Conservation (phyloP, 345 rosid species). For the Citrus trifoliata region DNA sequence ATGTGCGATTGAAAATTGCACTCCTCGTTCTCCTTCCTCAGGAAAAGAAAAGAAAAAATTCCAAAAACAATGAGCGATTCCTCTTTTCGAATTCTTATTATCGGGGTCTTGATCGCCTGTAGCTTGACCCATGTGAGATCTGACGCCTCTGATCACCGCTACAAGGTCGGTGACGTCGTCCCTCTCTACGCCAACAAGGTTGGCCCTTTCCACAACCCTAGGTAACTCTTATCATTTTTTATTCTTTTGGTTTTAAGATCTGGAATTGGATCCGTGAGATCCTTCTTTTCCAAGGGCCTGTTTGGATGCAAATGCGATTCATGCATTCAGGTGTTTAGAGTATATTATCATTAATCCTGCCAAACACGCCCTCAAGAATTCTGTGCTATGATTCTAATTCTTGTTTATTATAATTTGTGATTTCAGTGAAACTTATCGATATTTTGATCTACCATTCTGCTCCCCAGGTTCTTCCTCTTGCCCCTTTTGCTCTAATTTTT, state of each 20-base stretch:
- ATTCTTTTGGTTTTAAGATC: neutral
- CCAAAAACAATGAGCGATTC: neutral
- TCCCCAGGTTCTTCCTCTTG: constrained; percentile 29
- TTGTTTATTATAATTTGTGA: neutral
- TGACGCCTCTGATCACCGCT: constrained; percentile 34
- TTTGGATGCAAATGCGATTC: neutral
- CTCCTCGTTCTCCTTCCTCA: neutral
- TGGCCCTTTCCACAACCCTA: constrained; percentile 41
- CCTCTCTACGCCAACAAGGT: constrained; percentile 38
- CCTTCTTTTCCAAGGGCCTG: neutral
- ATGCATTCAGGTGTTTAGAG: neutral
- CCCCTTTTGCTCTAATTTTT: neutral
- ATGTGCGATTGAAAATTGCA: neutral
- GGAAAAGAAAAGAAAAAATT: neutral
- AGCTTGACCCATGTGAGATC: constrained; percentile 21
- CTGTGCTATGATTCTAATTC: neutral
- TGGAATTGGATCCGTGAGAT: neutral
- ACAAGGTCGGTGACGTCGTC: constrained; percentile 25
- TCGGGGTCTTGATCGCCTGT: neutral
- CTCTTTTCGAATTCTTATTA: neutral
- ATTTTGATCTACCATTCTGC: constrained; percentile 61
- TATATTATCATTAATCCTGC: neutral
- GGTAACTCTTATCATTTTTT: constrained; percentile 9
- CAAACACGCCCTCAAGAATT: neutral
- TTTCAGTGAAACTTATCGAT: constrained; percentile 51